phyloP scores from a whole-genome alignment of 2,329 filamentous ascomycete genomes.

The Stemphylium beticola region DNA sequence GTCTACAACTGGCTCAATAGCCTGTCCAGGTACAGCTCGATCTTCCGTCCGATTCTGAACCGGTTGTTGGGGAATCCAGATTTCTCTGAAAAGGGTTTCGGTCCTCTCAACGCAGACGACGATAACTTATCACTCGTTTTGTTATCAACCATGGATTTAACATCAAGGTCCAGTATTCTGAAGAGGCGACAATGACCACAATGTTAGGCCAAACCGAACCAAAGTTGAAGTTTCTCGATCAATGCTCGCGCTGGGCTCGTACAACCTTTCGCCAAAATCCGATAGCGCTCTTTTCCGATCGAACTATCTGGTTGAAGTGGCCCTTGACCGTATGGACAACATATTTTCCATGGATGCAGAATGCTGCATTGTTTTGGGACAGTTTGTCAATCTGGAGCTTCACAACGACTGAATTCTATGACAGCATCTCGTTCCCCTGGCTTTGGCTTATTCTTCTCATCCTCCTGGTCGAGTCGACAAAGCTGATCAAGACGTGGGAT shows the following conservation, averaged over 20 bases:
- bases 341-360: conserved; percentile 35
- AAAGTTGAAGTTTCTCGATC: conserved; percentile 22
- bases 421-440: neutral
- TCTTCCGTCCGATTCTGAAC: conserved; percentile 6
- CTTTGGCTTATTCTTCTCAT: conserved; percentile 7
- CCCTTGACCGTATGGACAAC: conserved; percentile 31
- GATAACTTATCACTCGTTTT: conserved; percentile 60
- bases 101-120: conserved; percentile 38
- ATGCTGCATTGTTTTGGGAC: conserved; percentile 33
- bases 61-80: neutral
- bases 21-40: neutral
- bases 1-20: neutral
- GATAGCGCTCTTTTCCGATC: conserved; percentile 24
- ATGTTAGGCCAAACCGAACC: conserved; percentile 42
- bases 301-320: conserved; percentile 34
- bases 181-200: conserved; percentile 58
- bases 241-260: conserved; percentile 37
- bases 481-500: conserved; percentile 29
- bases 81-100: conserved; percentile 8
- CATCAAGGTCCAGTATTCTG: conserved; percentile 60
- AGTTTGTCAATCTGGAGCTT: conserved; percentile 13
- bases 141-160: conserved; percentile 55
- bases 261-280: conserved; percentile 35
- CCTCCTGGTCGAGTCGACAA: conserved; percentile 23
- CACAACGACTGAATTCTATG: conserved; percentile 13